Conservation (phyloP, 1,284 basidiomycete species). For the Tilletia indica region DNA sequence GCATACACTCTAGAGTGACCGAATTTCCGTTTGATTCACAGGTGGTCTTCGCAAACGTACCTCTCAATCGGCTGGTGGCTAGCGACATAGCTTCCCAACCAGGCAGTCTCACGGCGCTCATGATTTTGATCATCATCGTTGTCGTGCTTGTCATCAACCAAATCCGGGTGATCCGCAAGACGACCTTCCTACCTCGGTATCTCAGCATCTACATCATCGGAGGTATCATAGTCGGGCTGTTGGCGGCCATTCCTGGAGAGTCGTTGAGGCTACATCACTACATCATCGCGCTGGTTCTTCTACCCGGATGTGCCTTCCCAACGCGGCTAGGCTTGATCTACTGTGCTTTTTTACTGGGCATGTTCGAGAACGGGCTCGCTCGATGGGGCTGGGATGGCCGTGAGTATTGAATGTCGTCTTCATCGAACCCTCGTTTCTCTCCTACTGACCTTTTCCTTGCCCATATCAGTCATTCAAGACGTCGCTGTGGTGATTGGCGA, state of each 20-base stretch:
- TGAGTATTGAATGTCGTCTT: constrained; percentile 11
- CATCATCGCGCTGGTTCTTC: constrained; percentile 70
- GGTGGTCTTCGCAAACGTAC: constrained; percentile 48
- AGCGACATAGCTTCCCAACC: constrained; percentile 69
- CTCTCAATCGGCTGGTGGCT: constrained; percentile 63
- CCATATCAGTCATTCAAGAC: constrained; percentile 67
- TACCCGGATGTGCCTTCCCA: constrained; percentile 77
- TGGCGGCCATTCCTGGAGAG: constrained; percentile 67
- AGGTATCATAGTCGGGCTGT: constrained; percentile 67
- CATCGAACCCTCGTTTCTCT: neutral
- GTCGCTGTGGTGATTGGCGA: constrained; percentile 72
- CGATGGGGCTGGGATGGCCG: constrained; percentile 35
- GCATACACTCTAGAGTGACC: neutral
- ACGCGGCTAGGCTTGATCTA: constrained; percentile 75
- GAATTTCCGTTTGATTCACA: neutral
- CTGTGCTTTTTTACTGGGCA: constrained; percentile 76
- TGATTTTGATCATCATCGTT: constrained; percentile 67
- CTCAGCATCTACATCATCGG: constrained; percentile 60
- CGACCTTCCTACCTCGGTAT: constrained; percentile 76
- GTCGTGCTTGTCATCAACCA: constrained; percentile 65
- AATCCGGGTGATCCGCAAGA: constrained; percentile 75
- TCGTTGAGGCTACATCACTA: constrained; percentile 61
- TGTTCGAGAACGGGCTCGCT: constrained; percentile 63
- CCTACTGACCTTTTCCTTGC: neutral
- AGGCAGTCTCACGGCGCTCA: constrained; percentile 71